Base-by-base conservation (phyloP, 371 early-diverging fungal genomes). In the Paraphysoderma sedebokerense region DNA sequence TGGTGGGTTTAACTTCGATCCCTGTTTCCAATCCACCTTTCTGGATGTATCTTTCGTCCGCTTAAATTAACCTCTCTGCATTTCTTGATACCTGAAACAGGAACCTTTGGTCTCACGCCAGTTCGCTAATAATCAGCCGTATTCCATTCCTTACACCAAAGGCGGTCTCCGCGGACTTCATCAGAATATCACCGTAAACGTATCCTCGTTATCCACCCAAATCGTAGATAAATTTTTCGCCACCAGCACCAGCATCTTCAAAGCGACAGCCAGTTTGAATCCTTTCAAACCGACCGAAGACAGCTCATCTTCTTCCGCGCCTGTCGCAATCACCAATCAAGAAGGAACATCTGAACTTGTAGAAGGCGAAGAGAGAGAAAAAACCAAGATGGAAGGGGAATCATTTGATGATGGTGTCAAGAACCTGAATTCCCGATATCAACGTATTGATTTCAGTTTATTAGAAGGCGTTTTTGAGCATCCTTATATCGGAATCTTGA, bases 401-500 rank as follows among this genome's bases (percentile, higher is more conserved):
- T 23, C 23, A 11, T 8, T 2, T 9, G 2, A 2, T 12, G 42
- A 42, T 15, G 42, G 42, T 6, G 19, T 42, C 28, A 5, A 5
- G 42, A 32, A 9, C 28, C 42, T 42, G 61, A 15, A 65, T 67
- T 31, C 56, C 47, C 22, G 63, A 60, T 9, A 38, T 12, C 83
- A 81, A 0, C 66, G 85, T 5, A 66, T 87, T 2, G 87, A 87
- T 54, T 85, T 69, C 59, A 77, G 71, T 44, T 54, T 87, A 29
- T 85, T 84, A 58, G 82, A 83, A 51, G 81, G 82, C 15, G 56
- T 82, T 28, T 60, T 85, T 34, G 85, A 85, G 53, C 81, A 81
- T 47, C 74, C 82, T 7, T 87, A 87, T 49, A 49, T 85, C 41
- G 74, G 70, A 28, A 79, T 83, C 29, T 63, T 87, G 34, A 75